phyloP scores from a whole-genome alignment of 2,329 filamentous ascomycete species.

The Hymenoscyphus infarciens region DNA sequence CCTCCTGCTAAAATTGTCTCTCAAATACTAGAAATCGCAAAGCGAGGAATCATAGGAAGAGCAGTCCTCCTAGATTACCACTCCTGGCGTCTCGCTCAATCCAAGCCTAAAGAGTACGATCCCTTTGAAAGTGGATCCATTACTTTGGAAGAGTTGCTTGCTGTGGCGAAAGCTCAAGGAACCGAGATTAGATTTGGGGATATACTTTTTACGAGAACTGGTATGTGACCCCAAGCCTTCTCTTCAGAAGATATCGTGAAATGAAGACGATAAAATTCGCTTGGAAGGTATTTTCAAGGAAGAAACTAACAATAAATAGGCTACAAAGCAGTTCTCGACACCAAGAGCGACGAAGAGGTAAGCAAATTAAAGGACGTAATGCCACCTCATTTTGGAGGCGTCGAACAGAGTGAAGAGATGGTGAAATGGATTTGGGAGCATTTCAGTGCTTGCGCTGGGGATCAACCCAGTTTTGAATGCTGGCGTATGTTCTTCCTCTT shows the following conservation, averaged over 20 bases:
- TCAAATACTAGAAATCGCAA: neutral
- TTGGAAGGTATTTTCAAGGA: neutral
- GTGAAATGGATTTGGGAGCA: conserved; percentile 32
- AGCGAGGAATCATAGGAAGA: conserved; percentile 50
- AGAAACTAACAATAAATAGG: conserved; percentile 30
- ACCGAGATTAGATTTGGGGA: conserved; percentile 46
- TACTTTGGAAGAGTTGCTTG: conserved; percentile 39
- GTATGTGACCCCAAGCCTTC: conserved; percentile 37
- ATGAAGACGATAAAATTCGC: neutral
- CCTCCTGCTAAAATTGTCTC: neutral
- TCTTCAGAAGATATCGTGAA: neutral
- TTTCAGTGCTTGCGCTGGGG: conserved; percentile 31
- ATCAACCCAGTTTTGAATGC: conserved; percentile 30
- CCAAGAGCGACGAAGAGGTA: conserved; percentile 4
- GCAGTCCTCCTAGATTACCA: conserved; percentile 52
- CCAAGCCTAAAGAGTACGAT: conserved; percentile 34
- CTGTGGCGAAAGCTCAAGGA: conserved; percentile 43
- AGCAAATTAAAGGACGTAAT: conserved; percentile 8
- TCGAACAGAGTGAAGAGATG: neutral
- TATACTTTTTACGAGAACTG: conserved; percentile 46
- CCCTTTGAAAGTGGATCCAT: conserved; percentile 37
- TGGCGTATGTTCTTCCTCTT: conserved; percentile 13
- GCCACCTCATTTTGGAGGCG: conserved; percentile 5
- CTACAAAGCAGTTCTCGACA: neutral
- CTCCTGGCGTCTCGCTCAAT: conserved; percentile 36